Percentiles rank a stretch among this genome's conserved stretches.
phyloP scores from a whole-genome alignment of 345 rosid genomes.

The Excoecaria agallocha region DNA sequence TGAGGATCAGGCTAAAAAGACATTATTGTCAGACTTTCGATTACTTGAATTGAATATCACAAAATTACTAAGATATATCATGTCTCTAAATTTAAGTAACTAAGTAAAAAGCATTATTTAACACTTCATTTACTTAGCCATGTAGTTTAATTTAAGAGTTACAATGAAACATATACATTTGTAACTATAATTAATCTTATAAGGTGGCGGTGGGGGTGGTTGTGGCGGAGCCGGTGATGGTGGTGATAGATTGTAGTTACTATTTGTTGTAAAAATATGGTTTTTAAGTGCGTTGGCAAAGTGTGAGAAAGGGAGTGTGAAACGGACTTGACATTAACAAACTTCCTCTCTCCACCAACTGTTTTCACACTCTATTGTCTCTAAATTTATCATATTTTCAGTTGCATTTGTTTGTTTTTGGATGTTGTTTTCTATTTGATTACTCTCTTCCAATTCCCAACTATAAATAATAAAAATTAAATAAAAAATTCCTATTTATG shows the following conservation, averaged over 20 bases:
- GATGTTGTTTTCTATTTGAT: not conserved
- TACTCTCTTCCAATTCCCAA: not conserved
- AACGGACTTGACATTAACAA: slow-evolving; percentile 44
- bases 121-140: no score
- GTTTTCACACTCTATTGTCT: slow-evolving; percentile 19
- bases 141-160: no score
- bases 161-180: no score
- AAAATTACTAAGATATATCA: no score
- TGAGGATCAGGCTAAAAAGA: no score
- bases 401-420: slow-evolving; percentile 34
- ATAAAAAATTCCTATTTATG: not conserved
- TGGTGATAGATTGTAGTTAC: not conserved
- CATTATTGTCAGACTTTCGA: no score
- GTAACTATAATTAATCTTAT: no score
- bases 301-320: slow-evolving; percentile 76
- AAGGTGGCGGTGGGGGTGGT: not conserved
- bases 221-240: not conserved
- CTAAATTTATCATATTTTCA: slow-evolving; percentile 48
- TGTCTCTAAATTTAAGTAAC: no score
- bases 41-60: no score
- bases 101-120: no score
- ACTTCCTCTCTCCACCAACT: slow-evolving; percentile 25
- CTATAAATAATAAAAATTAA: not conserved
- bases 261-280: slow-evolving; percentile 4
- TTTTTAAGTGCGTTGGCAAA: slow-evolving; percentile 57